A percentile compares a stretch with the other conserved stretches of the same genome.
phyloP scores from a whole-genome alignment of 2,329 filamentous ascomycete genomes.

The Arthrobotrys musiformis region DNA sequence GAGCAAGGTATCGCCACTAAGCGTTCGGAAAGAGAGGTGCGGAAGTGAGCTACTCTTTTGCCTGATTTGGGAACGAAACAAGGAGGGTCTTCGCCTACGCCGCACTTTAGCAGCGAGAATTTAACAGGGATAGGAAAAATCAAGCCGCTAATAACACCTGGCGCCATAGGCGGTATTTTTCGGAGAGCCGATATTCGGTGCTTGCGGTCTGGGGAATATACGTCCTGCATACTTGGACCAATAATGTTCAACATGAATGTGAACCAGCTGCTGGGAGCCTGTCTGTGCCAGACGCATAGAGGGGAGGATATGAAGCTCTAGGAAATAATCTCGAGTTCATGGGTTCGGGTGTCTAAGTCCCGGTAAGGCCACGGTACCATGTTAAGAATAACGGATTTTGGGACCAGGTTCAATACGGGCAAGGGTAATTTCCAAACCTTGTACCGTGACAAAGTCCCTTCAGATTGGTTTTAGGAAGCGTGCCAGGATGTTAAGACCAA shows the following conservation, averaged over 20 bases:
- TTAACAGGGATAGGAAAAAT: background rate
- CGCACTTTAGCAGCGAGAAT: background rate
- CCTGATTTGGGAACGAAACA: background rate
- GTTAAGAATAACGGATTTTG: background rate
- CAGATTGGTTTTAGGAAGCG: background rate
- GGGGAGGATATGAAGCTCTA: background rate
- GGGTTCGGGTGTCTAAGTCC: background rate
- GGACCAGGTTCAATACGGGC: background rate
- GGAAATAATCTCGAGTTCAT: background rate
- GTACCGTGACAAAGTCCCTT: background rate
- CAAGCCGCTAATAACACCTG: slow-evolving; percentile 2
- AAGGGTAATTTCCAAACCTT: background rate
- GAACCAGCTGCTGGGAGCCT: background rate
- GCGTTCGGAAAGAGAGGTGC: background rate
- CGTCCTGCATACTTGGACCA: background rate
- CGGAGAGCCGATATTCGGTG: background rate
- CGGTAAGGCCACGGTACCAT: background rate
- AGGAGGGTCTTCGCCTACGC: background rate
- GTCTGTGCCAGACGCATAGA: slow-evolving; percentile 22
- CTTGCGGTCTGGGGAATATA: no score
- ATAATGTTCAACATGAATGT: background rate
- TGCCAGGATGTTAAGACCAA: background rate
- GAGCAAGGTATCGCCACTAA: slow-evolving; percentile 11
- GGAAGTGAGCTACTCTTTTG: background rate
- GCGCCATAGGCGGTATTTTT: background rate